Conservation (phyloP, 352 stramenopile genomes). For the Pythium periplocum region DNA sequence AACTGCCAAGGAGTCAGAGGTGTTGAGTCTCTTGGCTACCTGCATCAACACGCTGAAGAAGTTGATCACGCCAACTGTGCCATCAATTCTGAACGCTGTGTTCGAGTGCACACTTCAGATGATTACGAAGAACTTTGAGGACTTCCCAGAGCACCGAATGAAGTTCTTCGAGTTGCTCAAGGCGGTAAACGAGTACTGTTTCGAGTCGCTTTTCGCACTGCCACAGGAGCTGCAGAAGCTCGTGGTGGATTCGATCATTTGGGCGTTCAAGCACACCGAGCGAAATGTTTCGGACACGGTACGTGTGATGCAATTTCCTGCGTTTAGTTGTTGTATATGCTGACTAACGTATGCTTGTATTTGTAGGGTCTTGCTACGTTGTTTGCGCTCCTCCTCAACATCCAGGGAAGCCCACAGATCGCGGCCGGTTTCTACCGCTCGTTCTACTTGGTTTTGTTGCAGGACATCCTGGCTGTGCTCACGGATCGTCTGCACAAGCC, state of each 20-base stretch:
- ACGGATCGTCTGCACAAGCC: slow-evolving; percentile 99
- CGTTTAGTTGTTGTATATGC: slow-evolving; percentile 3
- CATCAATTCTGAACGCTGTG: slow-evolving; percentile 95
- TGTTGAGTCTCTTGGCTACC: slow-evolving; percentile 94
- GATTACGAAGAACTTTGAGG: slow-evolving; percentile 99
- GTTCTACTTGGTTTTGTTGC: slow-evolving; percentile 93
- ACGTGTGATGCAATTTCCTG: slow-evolving; percentile 10
- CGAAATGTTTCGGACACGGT: slow-evolving; percentile 97
- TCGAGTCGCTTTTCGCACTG: slow-evolving; percentile 96
- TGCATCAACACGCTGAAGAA: slow-evolving; percentile 97
- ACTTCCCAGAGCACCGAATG: slow-evolving; percentile 98
- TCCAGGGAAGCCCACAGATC: slow-evolving; percentile 92
- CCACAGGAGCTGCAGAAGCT: slow-evolving; percentile 97
- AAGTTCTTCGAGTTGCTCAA: slow-evolving; percentile 98
- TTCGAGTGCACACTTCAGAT: slow-evolving; percentile 99
- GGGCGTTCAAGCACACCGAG: slow-evolving; percentile 99
- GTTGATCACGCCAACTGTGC: slow-evolving; percentile 79
- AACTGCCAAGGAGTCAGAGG: slow-evolving; percentile 84
- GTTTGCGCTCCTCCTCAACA: slow-evolving; percentile 95
- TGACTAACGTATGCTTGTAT: slow-evolving; percentile 10
- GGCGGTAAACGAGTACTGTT: slow-evolving; percentile 94
- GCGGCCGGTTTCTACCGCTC: slow-evolving; percentile 97
- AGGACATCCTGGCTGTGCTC: slow-evolving; percentile 96
- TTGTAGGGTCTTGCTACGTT: slow-evolving; percentile 93
- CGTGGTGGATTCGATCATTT: slow-evolving; percentile 98